These are phyloP conservation scores for Viola pubescens DNA, from an alignment of 441 rosid genomes.

Conservation along the genomic window DNA sequence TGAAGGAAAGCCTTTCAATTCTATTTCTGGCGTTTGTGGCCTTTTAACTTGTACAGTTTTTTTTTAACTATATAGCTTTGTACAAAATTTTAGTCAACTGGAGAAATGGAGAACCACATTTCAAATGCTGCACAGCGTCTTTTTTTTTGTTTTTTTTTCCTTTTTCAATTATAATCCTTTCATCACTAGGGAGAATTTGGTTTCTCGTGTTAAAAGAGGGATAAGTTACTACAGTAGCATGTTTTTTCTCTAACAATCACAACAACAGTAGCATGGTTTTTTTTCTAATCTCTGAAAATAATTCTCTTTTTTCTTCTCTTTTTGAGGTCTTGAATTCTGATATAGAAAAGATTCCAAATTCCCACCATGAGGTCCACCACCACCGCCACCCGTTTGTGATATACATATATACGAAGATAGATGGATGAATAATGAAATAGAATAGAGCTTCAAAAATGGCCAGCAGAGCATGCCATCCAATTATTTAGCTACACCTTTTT, in stretches of 20 bases:
- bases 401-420: not conserved
- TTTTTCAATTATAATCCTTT: too few relatives aligned
- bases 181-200: too few relatives aligned
- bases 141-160: not conserved
- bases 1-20: slow-evolving; percentile 7
- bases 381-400: too few relatives aligned
- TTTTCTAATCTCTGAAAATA: too few relatives aligned
- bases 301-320: too few relatives aligned
- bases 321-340: not conserved
- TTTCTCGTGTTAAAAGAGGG: too few relatives aligned
- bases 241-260: too few relatives aligned
- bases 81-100: slow-evolving; percentile 1
- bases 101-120: not conserved
- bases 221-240: too few relatives aligned
- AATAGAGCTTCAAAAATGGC: slow-evolving; percentile 10
- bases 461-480: slow-evolving; percentile 8
- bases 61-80: not conserved
- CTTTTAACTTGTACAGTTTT: slow-evolving; percentile 22
- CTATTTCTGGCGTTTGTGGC: not conserved
- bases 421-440: slow-evolving; percentile 1
- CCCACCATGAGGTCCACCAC: not conserved
- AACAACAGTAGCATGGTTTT: too few relatives aligned
- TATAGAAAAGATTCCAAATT: not conserved
- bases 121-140: not conserved
- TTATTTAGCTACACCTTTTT: slow-evolving; percentile 12